Evolutionary conservation across 2,329 filamentous ascomycete genomes (phyloP).

Genomic region (Aspergillus persii): DNA sequence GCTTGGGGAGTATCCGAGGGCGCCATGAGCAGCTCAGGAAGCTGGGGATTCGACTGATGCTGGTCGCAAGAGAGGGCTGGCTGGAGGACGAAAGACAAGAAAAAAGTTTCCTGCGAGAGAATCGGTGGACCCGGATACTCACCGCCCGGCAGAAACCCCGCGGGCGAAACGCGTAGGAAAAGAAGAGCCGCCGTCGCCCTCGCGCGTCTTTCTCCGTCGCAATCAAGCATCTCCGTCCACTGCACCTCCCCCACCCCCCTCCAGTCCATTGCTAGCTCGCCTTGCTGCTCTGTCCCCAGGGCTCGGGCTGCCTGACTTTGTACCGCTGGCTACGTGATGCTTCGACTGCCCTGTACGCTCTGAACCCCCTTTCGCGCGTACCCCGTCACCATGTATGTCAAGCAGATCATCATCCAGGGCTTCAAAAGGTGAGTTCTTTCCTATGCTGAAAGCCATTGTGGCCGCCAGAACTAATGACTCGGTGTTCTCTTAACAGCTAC

Average conservation of each 20-base stretch:
- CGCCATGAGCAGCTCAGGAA: conserved; percentile 21
- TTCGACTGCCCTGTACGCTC: conserved; percentile 22
- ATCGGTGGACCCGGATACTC: conserved; percentile 17
- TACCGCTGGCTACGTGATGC: conserved; percentile 29
- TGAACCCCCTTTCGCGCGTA: conserved; percentile 27
- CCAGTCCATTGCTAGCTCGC: conserved; percentile 1
- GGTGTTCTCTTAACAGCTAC: conserved; percentile 63
- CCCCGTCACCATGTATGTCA: conserved; percentile 79
- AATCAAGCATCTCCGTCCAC: conserved; percentile 5
- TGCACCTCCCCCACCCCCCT: neutral
- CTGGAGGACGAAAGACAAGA: conserved; percentile 11
- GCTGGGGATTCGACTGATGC: neutral
- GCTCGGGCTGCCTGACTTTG: conserved; percentile 4
- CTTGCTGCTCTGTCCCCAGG: neutral
- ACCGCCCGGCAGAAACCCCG: conserved; percentile 41
- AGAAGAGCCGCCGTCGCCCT: conserved; percentile 11
- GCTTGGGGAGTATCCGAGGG: conserved; percentile 19
- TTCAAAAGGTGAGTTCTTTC: conserved; percentile 80
- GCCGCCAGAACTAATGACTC: neutral
- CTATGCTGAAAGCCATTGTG: neutral
- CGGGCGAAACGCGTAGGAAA: conserved; percentile 22
- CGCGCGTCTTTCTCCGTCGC: conserved; percentile 23
- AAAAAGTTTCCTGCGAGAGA: conserved; percentile 16
- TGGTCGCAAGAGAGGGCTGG: neutral
- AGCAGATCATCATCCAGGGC: conserved; percentile 99